A percentile compares a stretch with the other conserved stretches of the same genome.
Conservation (phyloP, 768 basidiomycete genomes). For the Pleurotus pulmonarius region DNA sequence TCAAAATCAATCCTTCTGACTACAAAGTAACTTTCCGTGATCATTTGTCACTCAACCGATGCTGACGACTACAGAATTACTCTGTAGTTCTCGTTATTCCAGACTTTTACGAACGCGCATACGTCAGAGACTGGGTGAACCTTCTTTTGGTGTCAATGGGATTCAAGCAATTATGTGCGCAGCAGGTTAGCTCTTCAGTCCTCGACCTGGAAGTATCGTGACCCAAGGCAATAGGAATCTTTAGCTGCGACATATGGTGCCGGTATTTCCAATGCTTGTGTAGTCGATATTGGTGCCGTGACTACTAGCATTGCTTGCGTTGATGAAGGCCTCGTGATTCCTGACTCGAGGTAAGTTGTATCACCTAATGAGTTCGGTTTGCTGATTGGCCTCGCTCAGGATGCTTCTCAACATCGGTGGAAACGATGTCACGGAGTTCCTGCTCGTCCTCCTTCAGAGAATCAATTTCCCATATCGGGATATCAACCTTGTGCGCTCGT, state of each 20-base stretch:
- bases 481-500: conserved; percentile 66
- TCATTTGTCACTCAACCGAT: neutral
- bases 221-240: conserved; percentile 59
- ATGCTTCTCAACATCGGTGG: conserved; percentile 87
- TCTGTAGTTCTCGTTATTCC: conserved; percentile 89
- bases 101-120: conserved; percentile 83
- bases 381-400: conserved; percentile 29
- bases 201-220: neutral
- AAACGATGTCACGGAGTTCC: conserved; percentile 91
- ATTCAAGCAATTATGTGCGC: conserved; percentile 89
- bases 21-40: conserved; percentile 49
- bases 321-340: conserved; percentile 85
- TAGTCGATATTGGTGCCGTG: conserved; percentile 90
- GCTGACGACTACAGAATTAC: conserved; percentile 54
- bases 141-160: conserved; percentile 76
- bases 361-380: neutral
- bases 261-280: conserved; percentile 91
- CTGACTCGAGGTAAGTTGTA: conserved; percentile 73
- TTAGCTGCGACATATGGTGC: conserved; percentile 93
- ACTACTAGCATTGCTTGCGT: conserved; percentile 87
- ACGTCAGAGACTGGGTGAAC: conserved; percentile 75
- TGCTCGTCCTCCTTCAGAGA: conserved; percentile 72
- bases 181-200: conserved; percentile 58
- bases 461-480: conserved; percentile 89
- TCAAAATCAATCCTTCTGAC: conserved; percentile 48